Evolutionary conservation across 768 basidiomycete genomes (phyloP), one percentile per base, ranked within the genome.

Genomic region (Xerocomus potaroensis): DNA sequence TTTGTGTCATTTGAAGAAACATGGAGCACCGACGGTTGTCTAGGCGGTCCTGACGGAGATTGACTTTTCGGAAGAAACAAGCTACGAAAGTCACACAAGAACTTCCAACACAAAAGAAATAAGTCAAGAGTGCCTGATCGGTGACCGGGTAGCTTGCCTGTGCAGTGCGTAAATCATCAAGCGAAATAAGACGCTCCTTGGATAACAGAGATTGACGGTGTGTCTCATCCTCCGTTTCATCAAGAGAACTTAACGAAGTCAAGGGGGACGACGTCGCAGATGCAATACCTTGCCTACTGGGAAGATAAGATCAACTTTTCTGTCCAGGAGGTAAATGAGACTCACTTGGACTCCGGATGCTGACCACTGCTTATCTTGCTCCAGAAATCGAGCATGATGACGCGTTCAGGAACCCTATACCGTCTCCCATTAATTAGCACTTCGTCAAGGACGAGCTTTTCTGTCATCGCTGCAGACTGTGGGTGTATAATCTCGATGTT

Each of bases 371-470:
- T 77, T 48, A 89, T 72, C 64, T 87, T 93, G 47, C 81, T 84
- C 94, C 95, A 98, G 61, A 99, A 99, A 65, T 99, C 95, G 39
- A 99, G 77, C 37, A 89, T 77, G 55, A 99, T 87, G 40, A 93
- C 77, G 48, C 83, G 79, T 63, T 98, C 96, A 3, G 96, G 96
- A 19, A 98, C 84, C 59, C 93, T 76, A 68, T 96, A 98, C 35
- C 89, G 81, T 53, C 90, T 84, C 26, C 88, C 88, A 57, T 91
- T 91, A 57, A 91, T 91, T 42, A 89, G 69, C 19, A 92, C 83
- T 57, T 94, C 91, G 54, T 93, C 91, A 14, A 85, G 79, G 27
- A 75, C 63, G 36, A 86, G 72, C 53, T 75, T 82, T 31, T 67
- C 66, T 8, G 70, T 56, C 33, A 73, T 61, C 12, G 73, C 68